Percentiles rank a stretch among this genome's conserved stretches.
Evolutionary conservation across 2,329 filamentous ascomycete species (phyloP).

Genomic region (Malbranchea cinnamomea): DNA sequence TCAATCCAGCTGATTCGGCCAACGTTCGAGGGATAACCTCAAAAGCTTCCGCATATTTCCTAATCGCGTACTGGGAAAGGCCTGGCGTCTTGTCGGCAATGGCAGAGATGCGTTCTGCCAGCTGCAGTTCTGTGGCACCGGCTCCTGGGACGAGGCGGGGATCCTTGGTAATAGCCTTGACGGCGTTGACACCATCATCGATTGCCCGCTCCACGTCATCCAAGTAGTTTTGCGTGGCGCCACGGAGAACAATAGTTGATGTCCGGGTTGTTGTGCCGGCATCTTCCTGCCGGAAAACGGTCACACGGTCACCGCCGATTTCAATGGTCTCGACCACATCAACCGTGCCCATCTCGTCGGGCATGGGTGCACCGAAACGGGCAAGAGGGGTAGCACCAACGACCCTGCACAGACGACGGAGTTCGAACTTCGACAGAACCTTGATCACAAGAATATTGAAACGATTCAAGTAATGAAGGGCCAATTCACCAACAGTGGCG

Average conservation of each 20-base stretch:
- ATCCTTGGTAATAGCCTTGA: slow-evolving; percentile 96
- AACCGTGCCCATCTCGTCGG: slow-evolving; percentile 95
- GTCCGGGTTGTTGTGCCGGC: slow-evolving; percentile 72
- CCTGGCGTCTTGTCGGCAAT: slow-evolving; percentile 87
- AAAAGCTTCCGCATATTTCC: slow-evolving; percentile 94
- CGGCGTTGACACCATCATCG: slow-evolving; percentile 94
- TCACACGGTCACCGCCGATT: slow-evolving; percentile 95
- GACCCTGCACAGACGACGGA: slow-evolving; percentile 85
- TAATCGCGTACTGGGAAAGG: slow-evolving; percentile 87
- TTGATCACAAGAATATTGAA: slow-evolving; percentile 94
- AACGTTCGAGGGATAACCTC: slow-evolving; percentile 90
- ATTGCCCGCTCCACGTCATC: slow-evolving; percentile 95
- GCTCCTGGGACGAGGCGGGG: slow-evolving; percentile 82
- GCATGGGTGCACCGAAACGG: slow-evolving; percentile 91
- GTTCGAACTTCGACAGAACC: slow-evolving; percentile 94
- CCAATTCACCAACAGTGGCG: slow-evolving; percentile 85
- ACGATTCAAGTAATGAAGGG: slow-evolving; percentile 94
- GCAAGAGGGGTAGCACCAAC: slow-evolving; percentile 95
- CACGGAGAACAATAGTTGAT: slow-evolving; percentile 82
- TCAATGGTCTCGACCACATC: slow-evolving; percentile 94
- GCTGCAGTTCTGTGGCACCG: slow-evolving; percentile 84
- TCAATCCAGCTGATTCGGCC: slow-evolving; percentile 86
- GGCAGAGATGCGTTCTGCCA: slow-evolving; percentile 80
- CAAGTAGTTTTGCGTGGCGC: slow-evolving; percentile 94
- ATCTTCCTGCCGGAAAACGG: slow-evolving; percentile 87